These are phyloP conservation scores for Ophiosphaerella korrae DNA, from an alignment of 2,329 filamentous ascomycete genomes.

Conservation along the genomic window DNA sequence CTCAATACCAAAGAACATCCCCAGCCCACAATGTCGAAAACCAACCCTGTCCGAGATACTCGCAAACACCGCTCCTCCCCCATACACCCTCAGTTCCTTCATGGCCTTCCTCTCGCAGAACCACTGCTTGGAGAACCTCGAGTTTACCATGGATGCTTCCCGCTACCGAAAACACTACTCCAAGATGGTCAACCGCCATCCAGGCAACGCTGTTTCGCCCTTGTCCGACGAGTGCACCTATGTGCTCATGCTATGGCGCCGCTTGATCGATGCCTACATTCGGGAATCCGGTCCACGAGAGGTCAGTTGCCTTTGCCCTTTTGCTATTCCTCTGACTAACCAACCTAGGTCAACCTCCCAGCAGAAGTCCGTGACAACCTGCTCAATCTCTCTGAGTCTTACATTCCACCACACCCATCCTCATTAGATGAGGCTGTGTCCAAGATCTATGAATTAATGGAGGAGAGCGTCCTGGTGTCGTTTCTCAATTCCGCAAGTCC, in stretches of 20 bases:
- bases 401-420: slow-evolving; percentile 73
- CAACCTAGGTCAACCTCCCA: slow-evolving; percentile 69
- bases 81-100: slow-evolving; percentile 90
- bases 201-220: slow-evolving; percentile 54
- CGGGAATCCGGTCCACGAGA: slow-evolving; percentile 45
- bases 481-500: slow-evolving; percentile 75
- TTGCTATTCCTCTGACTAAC: slow-evolving; percentile 22
- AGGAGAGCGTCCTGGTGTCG: slow-evolving; percentile 90
- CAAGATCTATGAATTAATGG: slow-evolving; percentile 96
- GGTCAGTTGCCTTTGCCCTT: slow-evolving; percentile 21
- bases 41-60: slow-evolving; percentile 88
- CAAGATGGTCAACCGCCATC: slow-evolving; percentile 59
- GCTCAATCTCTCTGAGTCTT: slow-evolving; percentile 64
- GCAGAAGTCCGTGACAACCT: slow-evolving; percentile 82
- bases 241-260: slow-evolving; percentile 81
- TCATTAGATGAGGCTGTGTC: slow-evolving; percentile 80
- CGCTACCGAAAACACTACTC: slow-evolving; percentile 75
- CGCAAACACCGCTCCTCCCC: slow-evolving; percentile 80
- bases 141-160: slow-evolving; percentile 94
- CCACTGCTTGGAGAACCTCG: slow-evolving; percentile 93
- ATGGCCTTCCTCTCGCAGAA: slow-evolving; percentile 97
- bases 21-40: slow-evolving; percentile 60
- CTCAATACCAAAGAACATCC: slow-evolving; percentile 51
- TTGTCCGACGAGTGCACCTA: slow-evolving; percentile 67
- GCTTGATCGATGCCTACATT: slow-evolving; percentile 89